A percentile compares a stretch with the other conserved stretches of the same genome.
These are phyloP conservation scores for Rubia yunnanensis DNA, from an alignment of 257 asterid species.

Conservation along the genomic window DNA sequence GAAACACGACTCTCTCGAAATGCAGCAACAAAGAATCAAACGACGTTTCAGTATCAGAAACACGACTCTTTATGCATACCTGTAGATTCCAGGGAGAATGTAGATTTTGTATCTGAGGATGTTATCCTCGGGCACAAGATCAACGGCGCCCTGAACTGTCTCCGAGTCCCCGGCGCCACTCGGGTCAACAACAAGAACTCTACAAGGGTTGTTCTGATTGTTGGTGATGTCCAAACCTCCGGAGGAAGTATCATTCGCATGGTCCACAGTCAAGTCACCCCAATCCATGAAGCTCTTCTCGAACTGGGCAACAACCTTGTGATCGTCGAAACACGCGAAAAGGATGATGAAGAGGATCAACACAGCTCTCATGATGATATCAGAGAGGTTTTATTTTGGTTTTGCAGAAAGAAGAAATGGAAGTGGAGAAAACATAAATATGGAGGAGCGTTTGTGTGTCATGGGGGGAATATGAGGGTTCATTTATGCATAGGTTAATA, in stretches of 20 bases:
- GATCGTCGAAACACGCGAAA: not conserved
- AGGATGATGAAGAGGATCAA: not conserved
- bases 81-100: conserved; percentile 65
- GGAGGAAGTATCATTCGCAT: not conserved
- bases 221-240: conserved; percentile 11
- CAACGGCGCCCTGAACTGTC: conserved; percentile 78
- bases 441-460: conserved; percentile 19
- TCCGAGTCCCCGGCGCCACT: conserved; percentile 51
- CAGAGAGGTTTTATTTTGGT: not conserved
- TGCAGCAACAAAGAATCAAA: no score
- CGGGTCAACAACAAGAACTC: conserved; percentile 45
- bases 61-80: no score
- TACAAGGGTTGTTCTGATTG: not conserved
- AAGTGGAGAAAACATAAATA: conserved; percentile 1
- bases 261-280: conserved; percentile 44
- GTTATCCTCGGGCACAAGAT: conserved; percentile 56
- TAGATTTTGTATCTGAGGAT: conserved; percentile 40
- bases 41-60: no score
- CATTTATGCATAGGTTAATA: not conserved
- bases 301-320: not conserved
- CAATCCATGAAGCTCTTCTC: conserved; percentile 38
- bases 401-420: not conserved
- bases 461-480: conserved; percentile 3
- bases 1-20: no score
- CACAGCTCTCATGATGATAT: not conserved